Conservation (phyloP, 2,329 filamentous ascomycete species). For the Diaporthe helianthi region DNA sequence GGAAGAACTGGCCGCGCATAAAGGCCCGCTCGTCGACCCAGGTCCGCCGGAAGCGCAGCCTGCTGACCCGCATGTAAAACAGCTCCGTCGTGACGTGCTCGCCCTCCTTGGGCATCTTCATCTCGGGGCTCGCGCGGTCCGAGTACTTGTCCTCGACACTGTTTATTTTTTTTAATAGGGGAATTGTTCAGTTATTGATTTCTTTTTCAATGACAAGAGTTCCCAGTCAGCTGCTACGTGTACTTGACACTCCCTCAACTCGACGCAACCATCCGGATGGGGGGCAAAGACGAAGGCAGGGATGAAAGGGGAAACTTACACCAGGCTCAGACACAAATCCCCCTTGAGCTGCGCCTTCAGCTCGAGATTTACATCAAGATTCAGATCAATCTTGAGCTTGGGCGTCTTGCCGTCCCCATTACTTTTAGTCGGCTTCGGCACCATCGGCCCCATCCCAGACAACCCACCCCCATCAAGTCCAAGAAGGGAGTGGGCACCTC, state of each 20-base stretch:
- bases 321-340: constrained; percentile 73
- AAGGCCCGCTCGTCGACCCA: constrained; percentile 42
- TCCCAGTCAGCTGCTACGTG: constrained; percentile 13
- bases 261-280: no score
- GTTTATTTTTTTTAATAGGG: background rate
- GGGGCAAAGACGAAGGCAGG: background rate
- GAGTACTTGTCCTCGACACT: constrained; percentile 42
- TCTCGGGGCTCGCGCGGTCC: constrained; percentile 37
- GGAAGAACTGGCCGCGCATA: constrained; percentile 29
- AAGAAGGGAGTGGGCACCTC: background rate
- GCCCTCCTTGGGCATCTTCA: constrained; percentile 37
- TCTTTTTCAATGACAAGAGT: background rate
- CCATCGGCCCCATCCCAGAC: background rate
- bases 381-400: constrained; percentile 49
- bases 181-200: constrained; percentile 18
- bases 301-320: constrained; percentile 55
- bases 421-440: background rate
- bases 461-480: background rate
- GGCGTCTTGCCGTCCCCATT: constrained; percentile 38
- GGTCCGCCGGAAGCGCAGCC: constrained; percentile 41
- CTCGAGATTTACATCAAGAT: constrained; percentile 79
- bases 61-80: constrained; percentile 45
- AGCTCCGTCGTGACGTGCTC: constrained; percentile 39
- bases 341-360: constrained; percentile 82
- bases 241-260: no score